Percentiles rank a stretch among this genome's conserved stretches.
These are phyloP conservation scores for Sanguinoderma infundibulare DNA, from an alignment of 1,284 basidiomycete species.

Conservation along the genomic window DNA sequence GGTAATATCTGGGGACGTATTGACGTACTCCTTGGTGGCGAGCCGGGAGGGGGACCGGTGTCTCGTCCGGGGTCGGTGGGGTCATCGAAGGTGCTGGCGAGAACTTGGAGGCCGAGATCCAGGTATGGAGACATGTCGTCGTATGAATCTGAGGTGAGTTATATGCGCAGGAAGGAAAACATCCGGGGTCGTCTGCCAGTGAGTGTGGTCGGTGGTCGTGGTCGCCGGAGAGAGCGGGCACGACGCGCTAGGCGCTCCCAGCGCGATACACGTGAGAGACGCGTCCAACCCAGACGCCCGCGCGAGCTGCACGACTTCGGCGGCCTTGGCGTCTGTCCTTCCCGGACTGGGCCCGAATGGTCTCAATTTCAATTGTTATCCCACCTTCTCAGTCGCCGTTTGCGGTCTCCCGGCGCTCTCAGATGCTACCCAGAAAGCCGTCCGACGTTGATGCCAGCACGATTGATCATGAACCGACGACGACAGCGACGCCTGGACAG, in stretches of 20 bases:
- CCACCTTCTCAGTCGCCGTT: no score
- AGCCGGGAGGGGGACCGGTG: constrained; percentile 50
- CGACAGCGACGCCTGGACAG: background rate
- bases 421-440: background rate
- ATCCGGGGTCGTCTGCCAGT: constrained; percentile 18
- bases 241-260: constrained; percentile 16
- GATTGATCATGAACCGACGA: background rate
- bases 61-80: constrained; percentile 20
- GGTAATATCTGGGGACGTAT: constrained; percentile 21
- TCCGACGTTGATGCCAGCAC: background rate
- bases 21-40: constrained; percentile 58
- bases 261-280: constrained; percentile 25
- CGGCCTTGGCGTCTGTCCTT: no score
- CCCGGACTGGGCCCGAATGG: no score
- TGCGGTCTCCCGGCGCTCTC: no score
- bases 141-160: background rate
- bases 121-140: constrained; percentile 9
- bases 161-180: constrained; percentile 6
- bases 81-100: constrained; percentile 14
- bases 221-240: constrained; percentile 2
- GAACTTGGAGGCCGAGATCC: constrained; percentile 8
- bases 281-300: constrained; percentile 8
- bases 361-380: no score
- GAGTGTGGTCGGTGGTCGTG: background rate
- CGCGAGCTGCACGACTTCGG: background rate